Evolutionary conservation across 768 basidiomycete genomes (phyloP).

Genomic region (Chlorophyllum brunneum): DNA sequence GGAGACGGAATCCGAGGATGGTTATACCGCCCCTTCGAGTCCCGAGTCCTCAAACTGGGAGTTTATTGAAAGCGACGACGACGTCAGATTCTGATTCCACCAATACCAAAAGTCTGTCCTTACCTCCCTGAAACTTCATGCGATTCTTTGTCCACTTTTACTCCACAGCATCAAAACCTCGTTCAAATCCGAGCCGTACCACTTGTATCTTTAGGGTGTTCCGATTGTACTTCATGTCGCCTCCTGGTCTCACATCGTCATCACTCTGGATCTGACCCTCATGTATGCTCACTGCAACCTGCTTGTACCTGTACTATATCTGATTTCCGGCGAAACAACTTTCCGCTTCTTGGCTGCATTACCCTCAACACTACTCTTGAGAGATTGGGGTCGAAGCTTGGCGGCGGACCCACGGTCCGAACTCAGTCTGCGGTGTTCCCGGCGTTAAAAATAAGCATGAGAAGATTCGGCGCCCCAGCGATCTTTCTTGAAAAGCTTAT

Average conservation of each 20-base stretch:
- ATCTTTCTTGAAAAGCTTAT: not conserved
- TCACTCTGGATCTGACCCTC: too few relatives aligned
- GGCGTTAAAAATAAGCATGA: too few relatives aligned
- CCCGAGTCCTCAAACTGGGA: conserved; percentile 15
- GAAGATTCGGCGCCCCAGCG: too few relatives aligned
- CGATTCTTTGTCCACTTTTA: not conserved
- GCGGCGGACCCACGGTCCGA: too few relatives aligned
- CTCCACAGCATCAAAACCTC: not conserved
- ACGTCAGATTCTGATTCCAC: not conserved
- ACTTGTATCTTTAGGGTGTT: not conserved
- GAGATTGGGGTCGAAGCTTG: too few relatives aligned
- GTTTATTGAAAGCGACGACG: conserved; percentile 6
- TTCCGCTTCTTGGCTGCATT: too few relatives aligned
- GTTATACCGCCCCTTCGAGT: conserved; percentile 2
- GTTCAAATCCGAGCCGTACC: too few relatives aligned
- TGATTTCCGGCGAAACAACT: too few relatives aligned
- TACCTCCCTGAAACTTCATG: not conserved
- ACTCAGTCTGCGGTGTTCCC: too few relatives aligned
- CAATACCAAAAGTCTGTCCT: not conserved
- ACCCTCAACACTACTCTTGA: too few relatives aligned
- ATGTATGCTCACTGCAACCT: not conserved
- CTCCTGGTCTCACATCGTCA: not conserved
- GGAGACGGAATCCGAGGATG: conserved; percentile 9
- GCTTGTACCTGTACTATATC: not conserved
- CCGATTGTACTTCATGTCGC: not conserved